Conservation (phyloP, 2,329 filamentous ascomycete genomes). For the Beauveria caledonica region DNA sequence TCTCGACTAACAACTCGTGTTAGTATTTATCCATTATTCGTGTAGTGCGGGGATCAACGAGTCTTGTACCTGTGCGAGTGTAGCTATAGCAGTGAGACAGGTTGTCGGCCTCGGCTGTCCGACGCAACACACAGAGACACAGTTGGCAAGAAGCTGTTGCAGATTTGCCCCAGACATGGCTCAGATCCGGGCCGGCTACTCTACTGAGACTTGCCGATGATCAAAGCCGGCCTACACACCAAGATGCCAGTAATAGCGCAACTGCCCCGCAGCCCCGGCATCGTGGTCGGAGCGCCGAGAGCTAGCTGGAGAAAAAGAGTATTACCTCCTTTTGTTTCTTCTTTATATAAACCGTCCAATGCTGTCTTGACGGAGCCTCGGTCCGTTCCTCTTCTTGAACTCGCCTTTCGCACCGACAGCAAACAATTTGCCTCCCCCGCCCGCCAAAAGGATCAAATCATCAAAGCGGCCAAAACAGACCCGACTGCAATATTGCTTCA, state of each 20-base stretch:
- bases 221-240: background rate
- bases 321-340: background rate
- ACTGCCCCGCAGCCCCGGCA: background rate
- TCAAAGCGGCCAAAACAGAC: background rate
- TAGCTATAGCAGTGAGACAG: background rate
- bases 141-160: background rate
- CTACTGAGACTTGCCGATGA: background rate
- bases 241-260: background rate
- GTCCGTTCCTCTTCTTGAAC: background rate
- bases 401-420: background rate
- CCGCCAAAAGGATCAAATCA: too few relatives aligned
- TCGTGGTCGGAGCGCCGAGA: background rate
- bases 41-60: background rate
- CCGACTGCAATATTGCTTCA: background rate
- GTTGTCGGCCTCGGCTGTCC: background rate
- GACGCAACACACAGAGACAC: background rate
- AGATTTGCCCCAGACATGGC: background rate
- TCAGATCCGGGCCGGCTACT: background rate
- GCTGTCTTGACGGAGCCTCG: background rate
- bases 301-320: background rate
- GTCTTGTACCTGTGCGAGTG: background rate
- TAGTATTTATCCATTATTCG: too few relatives aligned
- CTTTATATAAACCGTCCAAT: background rate
- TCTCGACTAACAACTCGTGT: too few relatives aligned
- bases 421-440: background rate